Percentiles rank a stretch among this genome's conserved stretches.
phyloP scores from a whole-genome alignment of 352 stramenopile species.

The Phytophthora hybrid region DNA sequence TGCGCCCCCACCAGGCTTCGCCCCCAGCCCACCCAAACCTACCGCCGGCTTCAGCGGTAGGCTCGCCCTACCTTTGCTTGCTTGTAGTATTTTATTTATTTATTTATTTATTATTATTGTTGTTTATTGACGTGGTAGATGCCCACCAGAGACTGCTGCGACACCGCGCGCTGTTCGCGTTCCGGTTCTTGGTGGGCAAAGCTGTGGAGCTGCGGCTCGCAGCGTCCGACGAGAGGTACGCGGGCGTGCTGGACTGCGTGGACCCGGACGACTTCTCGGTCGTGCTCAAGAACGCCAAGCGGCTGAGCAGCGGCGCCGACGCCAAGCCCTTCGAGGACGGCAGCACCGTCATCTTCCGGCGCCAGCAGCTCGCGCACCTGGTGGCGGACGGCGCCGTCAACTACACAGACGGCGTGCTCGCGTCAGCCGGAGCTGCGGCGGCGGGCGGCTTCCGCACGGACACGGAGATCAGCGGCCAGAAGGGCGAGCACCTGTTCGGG shows the following conservation, averaged over 20 bases:
- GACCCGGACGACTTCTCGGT: constrained; percentile 87
- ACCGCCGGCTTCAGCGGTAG: constrained; percentile 57
- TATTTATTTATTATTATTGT: constrained; percentile 3
- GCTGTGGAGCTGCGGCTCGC: constrained; percentile 74
- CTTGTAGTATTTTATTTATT: background rate
- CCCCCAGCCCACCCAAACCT: constrained; percentile 17
- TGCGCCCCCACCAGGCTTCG: constrained; percentile 42
- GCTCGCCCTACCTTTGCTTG: constrained; percentile 3
- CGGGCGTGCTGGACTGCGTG: constrained; percentile 81
- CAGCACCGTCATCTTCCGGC: constrained; percentile 82
- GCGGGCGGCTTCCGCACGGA: constrained; percentile 81
- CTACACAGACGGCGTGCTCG: constrained; percentile 61
- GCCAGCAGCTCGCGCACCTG: constrained; percentile 71
- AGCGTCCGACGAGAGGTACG: constrained; percentile 63
- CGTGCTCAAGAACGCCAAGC: constrained; percentile 82
- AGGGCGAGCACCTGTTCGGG: constrained; percentile 73
- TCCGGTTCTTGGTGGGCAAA: constrained; percentile 84
- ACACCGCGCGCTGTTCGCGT: constrained; percentile 83
- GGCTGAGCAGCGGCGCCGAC: constrained; percentile 33
- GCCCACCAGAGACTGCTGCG: constrained; percentile 72
- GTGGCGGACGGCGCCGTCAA: constrained; percentile 65
- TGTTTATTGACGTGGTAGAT: constrained; percentile 36
- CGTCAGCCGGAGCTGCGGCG: constrained; percentile 26
- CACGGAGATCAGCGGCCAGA: constrained; percentile 89
- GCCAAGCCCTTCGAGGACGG: constrained; percentile 71